Percentiles rank a stretch among this genome's conserved stretches.
Evolutionary conservation across 306 rosid species (phyloP).

Genomic region (Ammopiptanthus mongolicus): DNA sequence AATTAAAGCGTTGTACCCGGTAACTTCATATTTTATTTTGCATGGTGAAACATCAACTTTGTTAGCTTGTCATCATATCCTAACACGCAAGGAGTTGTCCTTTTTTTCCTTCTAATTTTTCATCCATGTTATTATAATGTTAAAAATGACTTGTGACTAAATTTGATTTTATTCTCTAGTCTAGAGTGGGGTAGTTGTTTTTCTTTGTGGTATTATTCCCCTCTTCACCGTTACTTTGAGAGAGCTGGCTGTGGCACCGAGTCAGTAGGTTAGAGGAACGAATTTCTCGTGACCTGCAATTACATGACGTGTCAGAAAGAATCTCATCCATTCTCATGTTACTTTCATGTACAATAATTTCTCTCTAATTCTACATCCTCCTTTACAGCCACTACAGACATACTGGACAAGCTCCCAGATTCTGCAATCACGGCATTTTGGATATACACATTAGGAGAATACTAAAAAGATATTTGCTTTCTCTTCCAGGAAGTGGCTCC

Average conservation of each 20-base stretch:
- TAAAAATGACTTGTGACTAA: background rate
- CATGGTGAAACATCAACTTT: background rate
- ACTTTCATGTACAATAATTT: background rate
- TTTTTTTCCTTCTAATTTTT: background rate
- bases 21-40: background rate
- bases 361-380: background rate
- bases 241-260: too few species aligned
- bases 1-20: conserved; percentile 8
- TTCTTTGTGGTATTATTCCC: background rate
- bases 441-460: background rate
- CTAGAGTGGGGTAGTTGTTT: too few species aligned
- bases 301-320: background rate
- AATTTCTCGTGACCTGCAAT: background rate
- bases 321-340: conserved; percentile 10
- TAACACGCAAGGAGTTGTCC: background rate
- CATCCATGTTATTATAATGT: background rate
- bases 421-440: background rate
- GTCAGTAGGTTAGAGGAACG: too few species aligned
- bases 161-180: background rate
- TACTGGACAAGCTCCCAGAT: background rate
- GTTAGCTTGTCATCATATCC: background rate
- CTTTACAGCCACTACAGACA: background rate
- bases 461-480: background rate
- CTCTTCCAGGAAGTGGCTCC: background rate
- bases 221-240: background rate